Base-by-base conservation (phyloP, 2,329 filamentous ascomycete species). In the Diaporthe australafricana region DNA sequence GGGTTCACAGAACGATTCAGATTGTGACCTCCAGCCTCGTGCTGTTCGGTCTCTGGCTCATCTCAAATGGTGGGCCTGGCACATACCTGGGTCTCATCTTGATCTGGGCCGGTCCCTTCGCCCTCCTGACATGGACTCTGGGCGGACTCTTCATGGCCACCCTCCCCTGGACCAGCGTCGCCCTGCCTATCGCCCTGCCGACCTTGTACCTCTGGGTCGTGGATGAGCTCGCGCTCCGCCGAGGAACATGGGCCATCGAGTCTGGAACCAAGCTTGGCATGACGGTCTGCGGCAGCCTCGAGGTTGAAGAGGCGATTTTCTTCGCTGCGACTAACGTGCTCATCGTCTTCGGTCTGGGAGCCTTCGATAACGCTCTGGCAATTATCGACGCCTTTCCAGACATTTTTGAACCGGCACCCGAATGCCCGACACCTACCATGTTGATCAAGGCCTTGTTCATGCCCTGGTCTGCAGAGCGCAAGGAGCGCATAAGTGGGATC, bases 281-380 rank as follows among this genome's bases (percentile, higher is more conserved):
- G 48, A 85, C 90, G 60, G 75, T 94, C 0, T 94, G 90, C 87
- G 86, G 88, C 2, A 87, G 87, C 8, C 80, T 94, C 38, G 93
- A 94, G 65, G 84, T 94, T 25, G 93, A 95, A 81, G 93, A 95
- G 78, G 92, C 92, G 0, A 75, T 92, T 9, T 94, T 94, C 83
- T 95, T 95, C 80, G 82, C 94, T 5, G 81, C 88, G 5, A 94
- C 92, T 2, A 94, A 94, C 78, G 83, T 83, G 0, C 81, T 95
- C 25, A 90, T 95, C 70, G 90, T 94, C 0, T 91, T 92, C 77
- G 92, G 92, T 1, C 82, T 92, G 30, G 83, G 90, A 1, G 90
- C 92, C 0, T 91, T 93, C 74, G 93, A 94, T 79, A 89, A 93
- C 77, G 90, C 90, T 5, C 77, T 93, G 45, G 90, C 92, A 1